phyloP scores from a whole-genome alignment of 2,329 filamentous ascomycete species.

The Nothophaeocryptopus gaeumannii region DNA sequence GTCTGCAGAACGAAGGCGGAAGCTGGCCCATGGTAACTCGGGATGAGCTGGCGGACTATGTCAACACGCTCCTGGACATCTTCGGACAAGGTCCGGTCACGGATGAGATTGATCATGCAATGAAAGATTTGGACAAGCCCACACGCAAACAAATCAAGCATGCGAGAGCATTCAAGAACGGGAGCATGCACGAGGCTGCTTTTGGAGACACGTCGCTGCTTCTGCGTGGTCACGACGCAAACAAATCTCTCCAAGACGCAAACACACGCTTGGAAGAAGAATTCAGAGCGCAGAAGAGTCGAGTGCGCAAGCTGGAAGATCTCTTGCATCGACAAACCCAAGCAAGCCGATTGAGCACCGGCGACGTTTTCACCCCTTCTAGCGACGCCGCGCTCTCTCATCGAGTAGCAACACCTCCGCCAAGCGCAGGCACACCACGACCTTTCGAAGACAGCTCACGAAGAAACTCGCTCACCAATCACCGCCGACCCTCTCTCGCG shows the following conservation, averaged over 20 bases:
- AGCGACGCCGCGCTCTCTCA: constrained; percentile 25
- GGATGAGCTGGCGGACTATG: constrained; percentile 72
- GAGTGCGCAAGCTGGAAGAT: constrained; percentile 87
- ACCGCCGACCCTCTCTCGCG: constrained; percentile 59
- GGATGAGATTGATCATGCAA: constrained; percentile 69
- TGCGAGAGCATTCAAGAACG: constrained; percentile 92
- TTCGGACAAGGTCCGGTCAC: constrained; percentile 65
- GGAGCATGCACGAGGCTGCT: constrained; percentile 86
- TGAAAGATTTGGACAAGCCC: constrained; percentile 75
- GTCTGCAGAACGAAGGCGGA: constrained; percentile 73
- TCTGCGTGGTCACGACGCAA: constrained; percentile 82
- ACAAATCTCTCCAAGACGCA: constrained; percentile 51
- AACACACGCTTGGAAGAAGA: constrained; percentile 59
- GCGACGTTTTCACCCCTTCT: constrained; percentile 34
- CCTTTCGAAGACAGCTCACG: constrained; percentile 26
- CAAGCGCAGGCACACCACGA: constrained; percentile 15
- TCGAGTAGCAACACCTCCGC: constrained; percentile 21
- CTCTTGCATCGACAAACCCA: constrained; percentile 79
- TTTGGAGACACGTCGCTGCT: constrained; percentile 83
- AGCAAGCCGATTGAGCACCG: constrained; percentile 46
- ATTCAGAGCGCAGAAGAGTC: constrained; percentile 86
- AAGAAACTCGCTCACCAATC: constrained; percentile 25
- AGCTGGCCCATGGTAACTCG: constrained; percentile 76
- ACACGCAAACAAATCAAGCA: constrained; percentile 83
- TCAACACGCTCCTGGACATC: constrained; percentile 63